These are phyloP conservation scores for Yarrowia deformans DNA, from an alignment of 805 yeast species.

Conservation along the genomic window DNA sequence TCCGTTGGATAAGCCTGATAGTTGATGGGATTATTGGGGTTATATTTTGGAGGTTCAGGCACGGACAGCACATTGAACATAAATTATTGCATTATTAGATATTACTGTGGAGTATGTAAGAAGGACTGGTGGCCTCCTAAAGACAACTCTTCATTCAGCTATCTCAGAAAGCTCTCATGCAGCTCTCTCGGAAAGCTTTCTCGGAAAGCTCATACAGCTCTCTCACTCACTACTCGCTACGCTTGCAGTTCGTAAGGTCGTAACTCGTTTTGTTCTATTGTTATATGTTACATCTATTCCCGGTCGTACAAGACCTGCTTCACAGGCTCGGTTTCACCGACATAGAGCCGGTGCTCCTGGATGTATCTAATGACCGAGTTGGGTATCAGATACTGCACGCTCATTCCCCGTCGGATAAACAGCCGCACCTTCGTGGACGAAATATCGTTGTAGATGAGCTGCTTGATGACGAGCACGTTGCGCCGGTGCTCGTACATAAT, in stretches of 20 bases:
- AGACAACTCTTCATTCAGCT: too few species aligned
- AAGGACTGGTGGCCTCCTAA: too few species aligned
- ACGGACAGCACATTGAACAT: too few species aligned
- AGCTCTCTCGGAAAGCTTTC: too few species aligned
- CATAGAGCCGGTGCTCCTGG: conserved; percentile 87
- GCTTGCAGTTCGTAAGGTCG: too few species aligned
- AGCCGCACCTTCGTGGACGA: conserved; percentile 92
- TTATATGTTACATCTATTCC: conserved; percentile 40
- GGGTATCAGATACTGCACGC: conserved; percentile 92
- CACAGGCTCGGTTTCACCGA: conserved; percentile 90
- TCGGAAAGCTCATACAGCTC: too few species aligned
- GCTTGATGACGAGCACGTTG: conserved; percentile 92
- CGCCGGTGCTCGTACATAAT: conserved; percentile 95
- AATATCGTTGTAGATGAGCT: conserved; percentile 94
- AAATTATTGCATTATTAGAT: too few species aligned
- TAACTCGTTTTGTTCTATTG: conserved; percentile 2
- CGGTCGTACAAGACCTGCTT: conserved; percentile 68
- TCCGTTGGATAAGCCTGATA: neutral
- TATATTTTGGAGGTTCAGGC: too few species aligned
- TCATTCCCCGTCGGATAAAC: conserved; percentile 93
- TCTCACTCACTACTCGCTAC: too few species aligned
- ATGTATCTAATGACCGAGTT: conserved; percentile 94
- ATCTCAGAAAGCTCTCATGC: too few species aligned
- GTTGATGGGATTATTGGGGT: too few species aligned
- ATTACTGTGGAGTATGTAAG: too few species aligned